These are phyloP conservation scores for Microascus cirrosus DNA, from an alignment of 2,329 filamentous ascomycete genomes.

Conservation along the genomic window DNA sequence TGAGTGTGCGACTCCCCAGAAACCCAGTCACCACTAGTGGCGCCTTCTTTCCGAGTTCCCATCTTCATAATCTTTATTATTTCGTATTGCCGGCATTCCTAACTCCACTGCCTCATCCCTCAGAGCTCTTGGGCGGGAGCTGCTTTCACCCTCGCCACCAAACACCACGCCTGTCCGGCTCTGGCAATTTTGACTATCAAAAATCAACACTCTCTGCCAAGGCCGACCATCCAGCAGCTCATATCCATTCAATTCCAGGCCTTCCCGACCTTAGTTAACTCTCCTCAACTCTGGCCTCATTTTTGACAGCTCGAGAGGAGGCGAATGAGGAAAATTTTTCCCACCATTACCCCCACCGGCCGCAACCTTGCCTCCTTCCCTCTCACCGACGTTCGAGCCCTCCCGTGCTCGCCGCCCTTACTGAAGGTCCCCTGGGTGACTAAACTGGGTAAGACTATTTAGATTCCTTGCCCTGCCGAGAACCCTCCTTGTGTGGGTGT, in stretches of 20 bases:
- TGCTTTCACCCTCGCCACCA: background rate
- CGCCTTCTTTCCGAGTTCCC: background rate
- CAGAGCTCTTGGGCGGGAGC: background rate
- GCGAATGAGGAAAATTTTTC: background rate
- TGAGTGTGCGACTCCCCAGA: background rate
- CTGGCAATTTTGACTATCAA: background rate
- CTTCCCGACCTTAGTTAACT: background rate
- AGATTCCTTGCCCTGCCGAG: background rate
- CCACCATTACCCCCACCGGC: background rate
- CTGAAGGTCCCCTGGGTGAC: background rate
- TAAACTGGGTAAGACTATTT: background rate
- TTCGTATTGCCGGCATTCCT: background rate
- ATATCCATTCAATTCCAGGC: background rate
- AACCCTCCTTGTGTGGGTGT: background rate
- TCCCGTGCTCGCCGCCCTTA: background rate
- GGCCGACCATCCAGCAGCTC: background rate
- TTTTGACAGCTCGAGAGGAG: background rate
- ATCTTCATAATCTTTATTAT: background rate
- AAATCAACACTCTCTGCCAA: background rate
- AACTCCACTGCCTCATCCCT: background rate
- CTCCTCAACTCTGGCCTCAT: background rate
- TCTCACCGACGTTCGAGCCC: background rate
- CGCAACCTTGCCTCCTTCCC: background rate
- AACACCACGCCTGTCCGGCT: background rate
- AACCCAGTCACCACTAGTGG: background rate